Evolutionary conservation across 1,139 yeast genomes (phyloP), one percentile per base, ranked within the genome.

Genomic region (Yamadazyma membranifaciens): DNA sequence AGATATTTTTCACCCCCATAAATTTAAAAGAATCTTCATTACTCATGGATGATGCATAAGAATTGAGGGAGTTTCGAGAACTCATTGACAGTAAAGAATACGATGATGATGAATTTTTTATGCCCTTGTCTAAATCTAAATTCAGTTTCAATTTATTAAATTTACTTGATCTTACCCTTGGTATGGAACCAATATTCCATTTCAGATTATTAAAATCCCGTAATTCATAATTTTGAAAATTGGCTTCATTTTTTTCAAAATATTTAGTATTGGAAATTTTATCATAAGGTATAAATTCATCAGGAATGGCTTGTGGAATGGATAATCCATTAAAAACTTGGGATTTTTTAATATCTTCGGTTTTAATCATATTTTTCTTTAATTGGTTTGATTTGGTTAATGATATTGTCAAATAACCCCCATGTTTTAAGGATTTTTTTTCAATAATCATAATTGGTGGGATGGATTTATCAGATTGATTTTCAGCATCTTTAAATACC

Each of bases 111-210:
- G 40, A 36, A n/a, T 14, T 26, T 10, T 16, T 31, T 3, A 29
- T 4, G 5, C n/a, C 28, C 26, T 22, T 25, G 6, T 29, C 20
- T 14, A 49, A 51, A 28, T 45, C 45, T 11, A 59, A 34, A 28
- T 39, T 52, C 24, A 45, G 48, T 40, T 49, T 55, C 3, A 60
- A 24, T 37, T 49, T 50, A 25, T 53, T 51, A 36, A 52, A 40
- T 45, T 46, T 51, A 41, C 63, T 51, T 26, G 38, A 40, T 44
- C 55, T 49, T 16, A 64, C 65, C 36, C 73, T 55, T 2, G 80
- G 77, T 7, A 74, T 67, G 2, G 76, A 63, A 0, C 81, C 81
- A 16, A 76, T 57, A 39, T 62, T 63, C 77, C 77, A 75, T 32
- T 50, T 53, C 9, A 41, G 37, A 30, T 60, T 59, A 34, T 54